Base-by-base conservation (phyloP, 2,329 filamentous ascomycete species). In the Echinosphaeria canescens region DNA sequence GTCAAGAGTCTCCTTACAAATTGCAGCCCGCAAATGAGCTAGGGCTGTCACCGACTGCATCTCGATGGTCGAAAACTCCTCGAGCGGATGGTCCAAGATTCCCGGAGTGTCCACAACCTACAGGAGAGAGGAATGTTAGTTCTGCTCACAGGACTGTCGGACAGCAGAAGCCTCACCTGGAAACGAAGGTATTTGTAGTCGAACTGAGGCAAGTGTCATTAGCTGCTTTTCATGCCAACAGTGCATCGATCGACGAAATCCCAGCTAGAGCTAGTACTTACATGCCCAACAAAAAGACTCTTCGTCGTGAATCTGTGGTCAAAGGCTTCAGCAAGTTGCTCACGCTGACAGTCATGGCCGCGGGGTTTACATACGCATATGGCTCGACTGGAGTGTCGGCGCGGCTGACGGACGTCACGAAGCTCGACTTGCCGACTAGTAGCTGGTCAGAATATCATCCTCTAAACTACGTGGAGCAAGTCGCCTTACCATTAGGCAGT, bases 21-120 rank as follows among this genome's bases (percentile, higher is more conserved):
- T 90, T 30, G 85, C 85, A 23, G 84, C 90, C 41, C 85, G 70
- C 45, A 98, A 61, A 58, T 98, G 90, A 27, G 88, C 88, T 54
- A 98, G 92, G 9, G 90, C 88, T 12, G 85, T 95, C 38, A 98
- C 93, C 33, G 78, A 78, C 59, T 95, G 88, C 81, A 95, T 95
- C 54, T 98, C 88, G 45, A 98, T 98, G 4, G 88, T 95, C 56
- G 93, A 92, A 88, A 95, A 98, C 56, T 95, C 88, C 53, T 95
- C 88, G 7, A 98, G 68, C 19, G 85, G 84, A 48, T 98, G 88
- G 41, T 98, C 88, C 33, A 98, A 58, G 38, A 98, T 92, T 60
- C 88, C 88, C n/a, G 85, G 85, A 9, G 88, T 98, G 53, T 98
- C 88, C 39, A 98, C 93, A 15, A 82, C 84, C 55, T 62, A 58